These are phyloP conservation scores for Pseudocercospora ulei DNA, from an alignment of 2,329 filamentous ascomycete species.

Conservation along the genomic window DNA sequence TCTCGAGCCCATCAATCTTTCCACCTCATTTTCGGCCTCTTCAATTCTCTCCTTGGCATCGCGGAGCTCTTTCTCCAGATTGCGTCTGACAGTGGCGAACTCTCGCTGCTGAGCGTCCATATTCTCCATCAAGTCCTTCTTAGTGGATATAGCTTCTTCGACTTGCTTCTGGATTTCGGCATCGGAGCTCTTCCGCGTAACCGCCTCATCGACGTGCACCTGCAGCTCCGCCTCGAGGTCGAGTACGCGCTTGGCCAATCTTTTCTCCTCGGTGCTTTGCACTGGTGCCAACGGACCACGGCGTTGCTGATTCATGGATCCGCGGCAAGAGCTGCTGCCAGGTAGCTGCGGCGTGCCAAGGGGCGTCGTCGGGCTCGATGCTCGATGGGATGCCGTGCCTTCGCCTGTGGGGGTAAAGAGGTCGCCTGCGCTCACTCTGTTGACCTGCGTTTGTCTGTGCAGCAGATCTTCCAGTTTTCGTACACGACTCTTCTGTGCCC, in stretches of 20 bases:
- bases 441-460: constrained; percentile 61
- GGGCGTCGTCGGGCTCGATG: constrained; percentile 19
- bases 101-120: constrained; percentile 86
- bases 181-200: constrained; percentile 44
- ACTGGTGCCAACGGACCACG: constrained; percentile 54
- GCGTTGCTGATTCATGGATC: constrained; percentile 34
- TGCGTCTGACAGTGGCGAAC: constrained; percentile 74
- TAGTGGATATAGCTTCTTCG: constrained; percentile 80
- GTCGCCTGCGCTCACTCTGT: constrained; percentile 38
- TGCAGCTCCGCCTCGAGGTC: constrained; percentile 69
- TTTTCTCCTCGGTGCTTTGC: constrained; percentile 52
- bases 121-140: constrained; percentile 87
- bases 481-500: constrained; percentile 84
- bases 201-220: constrained; percentile 63
- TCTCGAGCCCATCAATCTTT: constrained; percentile 68
- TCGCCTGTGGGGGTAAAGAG: constrained; percentile 31
- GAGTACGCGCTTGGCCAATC: constrained; percentile 52
- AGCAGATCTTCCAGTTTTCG: constrained; percentile 84
- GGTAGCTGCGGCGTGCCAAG: constrained; percentile 19
- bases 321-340: constrained; percentile 23
- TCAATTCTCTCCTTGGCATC: constrained; percentile 67
- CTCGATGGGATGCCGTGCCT: constrained; percentile 20
- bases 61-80: constrained; percentile 69
- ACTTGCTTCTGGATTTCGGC: constrained; percentile 58
- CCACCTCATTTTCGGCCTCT: constrained; percentile 84